These are phyloP conservation scores for Arabis hirsuta DNA, from an alignment of 345 rosid genomes.

Conservation along the genomic window DNA sequence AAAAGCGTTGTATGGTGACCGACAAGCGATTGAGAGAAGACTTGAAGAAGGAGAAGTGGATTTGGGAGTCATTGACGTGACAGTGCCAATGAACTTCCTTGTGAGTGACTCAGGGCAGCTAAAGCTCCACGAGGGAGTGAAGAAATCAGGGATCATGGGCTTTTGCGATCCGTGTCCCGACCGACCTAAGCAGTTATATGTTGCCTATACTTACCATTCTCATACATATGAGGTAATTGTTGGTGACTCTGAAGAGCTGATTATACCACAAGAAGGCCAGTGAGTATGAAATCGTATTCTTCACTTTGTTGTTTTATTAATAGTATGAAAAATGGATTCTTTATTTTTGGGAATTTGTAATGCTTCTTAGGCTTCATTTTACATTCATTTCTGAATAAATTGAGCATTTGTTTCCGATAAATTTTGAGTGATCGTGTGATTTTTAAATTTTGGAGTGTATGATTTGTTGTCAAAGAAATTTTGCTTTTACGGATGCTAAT, in stretches of 20 bases:
- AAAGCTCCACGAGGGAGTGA: conserved; percentile 93
- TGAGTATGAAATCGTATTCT: conserved; percentile 43
- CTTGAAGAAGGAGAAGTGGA: conserved; percentile 52
- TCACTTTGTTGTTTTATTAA: conserved; percentile 28
- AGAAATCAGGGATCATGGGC: conserved; percentile 96
- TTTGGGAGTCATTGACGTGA: conserved; percentile 73
- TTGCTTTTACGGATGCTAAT: not conserved
- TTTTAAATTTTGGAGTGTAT: not conserved
- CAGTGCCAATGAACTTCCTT: conserved; percentile 87
- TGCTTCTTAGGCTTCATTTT: conserved; percentile 3
- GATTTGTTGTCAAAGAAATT: not conserved
- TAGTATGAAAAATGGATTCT: conserved; percentile 5
- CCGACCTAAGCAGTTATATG: conserved; percentile 69
- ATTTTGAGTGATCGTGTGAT: not conserved
- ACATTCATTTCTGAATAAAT: conserved; percentile 36
- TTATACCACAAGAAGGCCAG: conserved; percentile 67
- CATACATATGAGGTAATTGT: conserved; percentile 59
- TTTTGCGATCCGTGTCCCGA: conserved; percentile 96
- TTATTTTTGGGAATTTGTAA: conserved; percentile 27
- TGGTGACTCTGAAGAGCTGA: conserved; percentile 71
- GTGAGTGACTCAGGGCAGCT: conserved; percentile 80
- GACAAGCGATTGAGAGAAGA: conserved; percentile 58
- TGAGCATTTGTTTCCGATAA: conserved; percentile 29
- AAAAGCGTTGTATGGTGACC: conserved; percentile 66
- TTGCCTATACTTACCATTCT: conserved; percentile 68